Conservation (phyloP, 2,329 filamentous ascomycete genomes). For the Colletotrichum melonis region DNA sequence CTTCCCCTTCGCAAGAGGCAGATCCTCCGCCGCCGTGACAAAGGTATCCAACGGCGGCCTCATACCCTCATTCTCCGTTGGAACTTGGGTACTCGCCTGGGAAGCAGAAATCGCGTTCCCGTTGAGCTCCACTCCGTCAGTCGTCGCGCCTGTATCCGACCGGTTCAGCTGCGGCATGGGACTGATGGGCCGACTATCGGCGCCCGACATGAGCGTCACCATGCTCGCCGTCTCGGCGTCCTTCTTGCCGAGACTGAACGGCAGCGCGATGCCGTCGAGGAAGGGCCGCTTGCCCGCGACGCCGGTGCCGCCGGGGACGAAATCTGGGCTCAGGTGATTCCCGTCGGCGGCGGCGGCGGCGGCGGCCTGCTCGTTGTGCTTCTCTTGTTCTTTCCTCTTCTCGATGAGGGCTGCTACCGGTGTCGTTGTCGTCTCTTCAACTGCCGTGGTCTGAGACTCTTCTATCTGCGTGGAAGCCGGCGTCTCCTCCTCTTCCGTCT, state of each 20-base stretch:
- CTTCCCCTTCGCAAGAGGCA: slow-evolving; percentile 43
- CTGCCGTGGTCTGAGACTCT: slow-evolving; percentile 35
- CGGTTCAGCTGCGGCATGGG: slow-evolving; percentile 35
- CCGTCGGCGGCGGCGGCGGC: slow-evolving; percentile 49
- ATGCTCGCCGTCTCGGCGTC: slow-evolving; percentile 77
- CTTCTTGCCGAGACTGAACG: slow-evolving; percentile 73
- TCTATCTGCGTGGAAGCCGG: slow-evolving; percentile 35
- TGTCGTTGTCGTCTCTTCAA: slow-evolving; percentile 56
- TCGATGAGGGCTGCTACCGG: slow-evolving; percentile 57
- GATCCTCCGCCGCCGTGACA: slow-evolving; percentile 62
- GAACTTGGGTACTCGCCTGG: not conserved
- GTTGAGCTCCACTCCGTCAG: not conserved
- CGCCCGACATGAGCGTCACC: slow-evolving; percentile 69
- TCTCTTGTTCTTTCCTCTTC: slow-evolving; percentile 51
- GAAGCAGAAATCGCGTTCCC: not conserved
- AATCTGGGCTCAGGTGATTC: slow-evolving; percentile 56
- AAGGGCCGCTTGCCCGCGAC: slow-evolving; percentile 72
- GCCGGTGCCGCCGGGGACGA: slow-evolving; percentile 56
- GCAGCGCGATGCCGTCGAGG: slow-evolving; percentile 76
- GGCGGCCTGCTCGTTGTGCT: slow-evolving; percentile 35
- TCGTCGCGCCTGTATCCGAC: not conserved
- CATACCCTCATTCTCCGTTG: not conserved
- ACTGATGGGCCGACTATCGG: slow-evolving; percentile 48
- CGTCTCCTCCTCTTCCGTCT: slow-evolving; percentile 49
- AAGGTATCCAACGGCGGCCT: slow-evolving; percentile 64